Evolutionary conservation across 208 protist genomes (phyloP).

Genomic region (Ichthyophonus hoferi): DNA sequence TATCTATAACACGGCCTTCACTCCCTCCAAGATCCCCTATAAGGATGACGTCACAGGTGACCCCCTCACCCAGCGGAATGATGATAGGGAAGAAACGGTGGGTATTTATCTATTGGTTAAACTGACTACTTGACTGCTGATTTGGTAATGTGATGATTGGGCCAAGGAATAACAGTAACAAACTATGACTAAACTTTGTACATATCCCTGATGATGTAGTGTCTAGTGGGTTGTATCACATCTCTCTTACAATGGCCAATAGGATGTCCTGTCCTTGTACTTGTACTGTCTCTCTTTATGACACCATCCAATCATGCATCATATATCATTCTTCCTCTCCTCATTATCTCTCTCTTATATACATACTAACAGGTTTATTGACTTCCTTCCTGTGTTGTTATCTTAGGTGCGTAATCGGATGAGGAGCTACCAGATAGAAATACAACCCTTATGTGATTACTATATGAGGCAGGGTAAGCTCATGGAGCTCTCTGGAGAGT

Average conservation of each 20-base stretch:
- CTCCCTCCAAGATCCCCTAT: constrained; percentile 72
- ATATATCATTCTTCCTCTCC: not conserved
- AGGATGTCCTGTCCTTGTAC: not conserved
- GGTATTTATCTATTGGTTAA: not conserved
- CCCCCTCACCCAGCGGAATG: constrained; percentile 72
- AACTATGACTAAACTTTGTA: too few species aligned
- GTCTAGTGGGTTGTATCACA: not conserved
- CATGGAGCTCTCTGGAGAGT: not conserved
- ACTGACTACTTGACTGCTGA: not conserved
- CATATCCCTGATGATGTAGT: too few species aligned
- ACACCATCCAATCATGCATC: not conserved
- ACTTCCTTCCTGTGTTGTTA: not conserved
- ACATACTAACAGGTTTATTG: not conserved
- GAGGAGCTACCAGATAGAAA: not conserved
- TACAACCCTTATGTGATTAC: not conserved
- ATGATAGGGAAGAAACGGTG: not conserved
- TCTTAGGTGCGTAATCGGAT: not conserved
- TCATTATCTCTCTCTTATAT: not conserved
- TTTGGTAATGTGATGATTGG: too few species aligned
- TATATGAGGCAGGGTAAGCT: not conserved
- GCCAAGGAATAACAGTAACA: too few species aligned
- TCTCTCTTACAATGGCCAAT: not conserved
- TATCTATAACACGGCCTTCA: constrained; percentile 83
- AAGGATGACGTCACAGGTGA: constrained; percentile 87
- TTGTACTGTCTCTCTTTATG: not conserved